Conservation (phyloP, 768 basidiomycete species). For the Dioszegia hungarica region DNA sequence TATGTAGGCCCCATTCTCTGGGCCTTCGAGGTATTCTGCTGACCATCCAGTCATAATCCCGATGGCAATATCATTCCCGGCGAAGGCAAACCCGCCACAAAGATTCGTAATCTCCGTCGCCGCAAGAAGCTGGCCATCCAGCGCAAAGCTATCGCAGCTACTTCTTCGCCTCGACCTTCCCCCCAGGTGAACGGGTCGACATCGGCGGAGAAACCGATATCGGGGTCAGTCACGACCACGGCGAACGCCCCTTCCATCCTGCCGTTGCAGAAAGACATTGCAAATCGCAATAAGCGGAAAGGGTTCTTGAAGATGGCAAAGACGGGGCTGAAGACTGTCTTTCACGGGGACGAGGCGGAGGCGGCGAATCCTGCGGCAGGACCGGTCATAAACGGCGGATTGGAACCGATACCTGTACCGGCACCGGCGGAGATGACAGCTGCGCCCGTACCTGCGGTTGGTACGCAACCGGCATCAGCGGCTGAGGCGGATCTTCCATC, state of each 20-base stretch:
- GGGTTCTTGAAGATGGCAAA: slow-evolving; percentile 37
- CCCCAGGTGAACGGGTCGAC: too few relatives aligned
- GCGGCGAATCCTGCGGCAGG: not conserved
- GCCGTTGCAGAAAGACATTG: slow-evolving; percentile 17
- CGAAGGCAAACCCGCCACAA: slow-evolving; percentile 30
- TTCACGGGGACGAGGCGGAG: slow-evolving; percentile 4
- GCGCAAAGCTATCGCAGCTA: not conserved
- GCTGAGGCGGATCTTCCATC: not conserved
- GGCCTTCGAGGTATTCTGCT: not conserved
- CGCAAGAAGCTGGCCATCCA: slow-evolving; percentile 10
- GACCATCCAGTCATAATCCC: not conserved
- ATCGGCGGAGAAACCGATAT: too few relatives aligned
- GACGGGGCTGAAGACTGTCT: slow-evolving; percentile 24
- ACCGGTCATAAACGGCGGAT: too few relatives aligned
- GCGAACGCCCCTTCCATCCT: slow-evolving; percentile 1
- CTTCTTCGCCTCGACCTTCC: not conserved
- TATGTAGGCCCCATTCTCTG: not conserved
- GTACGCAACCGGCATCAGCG: slow-evolving; percentile 1
- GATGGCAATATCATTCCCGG: slow-evolving; percentile 14
- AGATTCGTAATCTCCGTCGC: slow-evolving; percentile 30
- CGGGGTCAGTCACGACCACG: slow-evolving; percentile 1
- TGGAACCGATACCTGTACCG: too few relatives aligned
- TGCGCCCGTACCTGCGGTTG: too few relatives aligned
- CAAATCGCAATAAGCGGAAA: slow-evolving; percentile 37
- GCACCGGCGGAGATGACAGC: not conserved